Evolutionary conservation across 2,329 filamentous ascomycete genomes (phyloP).

Genomic region (Colletotrichum sp.): DNA sequence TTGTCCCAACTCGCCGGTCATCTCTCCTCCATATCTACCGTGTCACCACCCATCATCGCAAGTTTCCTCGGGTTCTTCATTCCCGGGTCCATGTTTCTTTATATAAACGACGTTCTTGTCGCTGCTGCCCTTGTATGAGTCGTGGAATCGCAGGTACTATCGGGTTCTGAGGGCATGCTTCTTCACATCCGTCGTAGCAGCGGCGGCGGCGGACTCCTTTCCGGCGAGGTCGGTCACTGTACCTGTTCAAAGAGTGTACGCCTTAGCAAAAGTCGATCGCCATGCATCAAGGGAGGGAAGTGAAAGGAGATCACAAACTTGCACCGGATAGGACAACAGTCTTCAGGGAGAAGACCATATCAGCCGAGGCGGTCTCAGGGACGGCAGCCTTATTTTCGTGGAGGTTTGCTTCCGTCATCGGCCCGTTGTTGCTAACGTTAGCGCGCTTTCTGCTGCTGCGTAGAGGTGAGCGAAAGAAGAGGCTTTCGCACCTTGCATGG

Average conservation of each 20-base stretch:
- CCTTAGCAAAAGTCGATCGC: background rate
- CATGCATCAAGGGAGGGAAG: background rate
- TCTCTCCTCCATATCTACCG: background rate
- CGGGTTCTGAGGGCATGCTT: background rate
- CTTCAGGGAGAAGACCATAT: background rate
- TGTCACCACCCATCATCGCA: background rate
- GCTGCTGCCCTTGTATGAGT: background rate
- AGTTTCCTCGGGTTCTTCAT: background rate
- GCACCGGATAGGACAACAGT: background rate
- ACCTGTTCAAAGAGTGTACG: background rate
- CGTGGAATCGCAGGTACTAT: background rate
- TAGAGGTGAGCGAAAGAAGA: background rate
- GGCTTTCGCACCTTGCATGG: background rate
- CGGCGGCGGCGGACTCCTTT: background rate
- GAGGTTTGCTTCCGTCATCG: background rate
- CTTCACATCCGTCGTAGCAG: background rate
- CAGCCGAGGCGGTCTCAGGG: background rate
- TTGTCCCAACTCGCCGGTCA: background rate
- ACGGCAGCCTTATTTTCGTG: background rate
- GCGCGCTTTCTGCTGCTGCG: background rate
- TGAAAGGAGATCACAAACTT: background rate
- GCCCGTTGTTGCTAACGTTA: background rate
- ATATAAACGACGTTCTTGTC: background rate
- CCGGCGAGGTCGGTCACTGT: background rate
- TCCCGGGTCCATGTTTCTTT: background rate